Evolutionary conservation across 108 stramenopile genomes (phyloP).

Genomic region (Cyclostephanos tholiformis): DNA sequence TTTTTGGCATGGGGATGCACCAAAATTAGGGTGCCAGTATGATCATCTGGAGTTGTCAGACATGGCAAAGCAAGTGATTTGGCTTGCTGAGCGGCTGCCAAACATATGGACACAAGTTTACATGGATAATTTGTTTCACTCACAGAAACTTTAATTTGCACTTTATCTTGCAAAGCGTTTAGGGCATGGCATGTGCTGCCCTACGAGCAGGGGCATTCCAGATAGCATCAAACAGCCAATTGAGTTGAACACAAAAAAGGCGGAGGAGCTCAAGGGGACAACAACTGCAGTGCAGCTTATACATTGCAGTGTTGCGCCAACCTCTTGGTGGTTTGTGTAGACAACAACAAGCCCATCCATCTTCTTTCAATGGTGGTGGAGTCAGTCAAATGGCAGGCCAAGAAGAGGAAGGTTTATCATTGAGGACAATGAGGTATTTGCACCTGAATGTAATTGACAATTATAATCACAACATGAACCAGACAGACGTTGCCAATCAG

Average conservation of each 20-base stretch:
- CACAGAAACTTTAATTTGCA: no score
- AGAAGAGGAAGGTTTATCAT: conserved; percentile 33
- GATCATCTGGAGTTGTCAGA: no score
- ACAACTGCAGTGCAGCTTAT: conserved; percentile 6
- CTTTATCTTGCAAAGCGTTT: no score
- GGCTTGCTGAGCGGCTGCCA: no score
- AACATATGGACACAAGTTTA: no score
- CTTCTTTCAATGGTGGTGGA: conserved; percentile 23
- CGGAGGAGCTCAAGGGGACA: neutral
- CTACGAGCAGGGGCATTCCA: no score
- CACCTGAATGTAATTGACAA: conserved; percentile 31
- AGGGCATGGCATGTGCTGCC: no score
- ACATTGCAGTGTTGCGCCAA: neutral
- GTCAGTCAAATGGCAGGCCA: conserved; percentile 26
- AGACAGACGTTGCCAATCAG: conserved; percentile 31
- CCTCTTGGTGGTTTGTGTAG: conserved; percentile 17
- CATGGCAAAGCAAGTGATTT: no score
- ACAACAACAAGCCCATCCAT: conserved; percentile 41
- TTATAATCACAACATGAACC: conserved; percentile 41
- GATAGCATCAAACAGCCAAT: no score
- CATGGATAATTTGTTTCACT: no score
- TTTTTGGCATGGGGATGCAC: conserved; percentile 41
- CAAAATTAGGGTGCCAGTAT: no score
- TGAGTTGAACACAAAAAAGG: neutral
- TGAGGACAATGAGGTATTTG: conserved; percentile 7